Percentiles rank a stretch among this genome's conserved stretches.
These are phyloP conservation scores for Austroboletus eburneus DNA, from an alignment of 768 basidiomycete species.

Conservation along the genomic window DNA sequence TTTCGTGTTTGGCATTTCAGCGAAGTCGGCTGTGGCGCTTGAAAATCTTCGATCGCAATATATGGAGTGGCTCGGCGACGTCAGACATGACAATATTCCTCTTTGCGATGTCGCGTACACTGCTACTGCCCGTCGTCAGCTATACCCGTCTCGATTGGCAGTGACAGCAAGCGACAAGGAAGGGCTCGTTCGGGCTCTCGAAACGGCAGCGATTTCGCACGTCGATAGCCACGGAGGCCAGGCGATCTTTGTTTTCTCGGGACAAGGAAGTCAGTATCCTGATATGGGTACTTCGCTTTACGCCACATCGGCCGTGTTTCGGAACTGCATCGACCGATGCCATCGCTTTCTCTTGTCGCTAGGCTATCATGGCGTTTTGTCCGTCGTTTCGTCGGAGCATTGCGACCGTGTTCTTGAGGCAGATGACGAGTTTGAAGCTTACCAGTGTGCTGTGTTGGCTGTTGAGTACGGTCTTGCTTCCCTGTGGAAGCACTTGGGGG, in stretches of 20 bases:
- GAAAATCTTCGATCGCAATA: constrained; percentile 45
- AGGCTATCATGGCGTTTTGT: constrained; percentile 50
- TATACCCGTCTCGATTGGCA: constrained; percentile 50
- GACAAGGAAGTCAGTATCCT: constrained; percentile 65
- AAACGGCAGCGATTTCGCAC: constrained; percentile 31
- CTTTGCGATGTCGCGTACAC: constrained; percentile 63
- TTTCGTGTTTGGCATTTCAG: constrained; percentile 58
- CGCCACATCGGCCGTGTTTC: constrained; percentile 44
- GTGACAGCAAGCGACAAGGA: constrained; percentile 40
- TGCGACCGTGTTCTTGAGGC: constrained; percentile 17
- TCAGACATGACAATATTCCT: constrained; percentile 18
- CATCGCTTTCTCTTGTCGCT: constrained; percentile 43
- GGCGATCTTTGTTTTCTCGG: constrained; percentile 67
- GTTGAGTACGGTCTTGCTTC: constrained; percentile 59
- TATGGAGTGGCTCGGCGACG: constrained; percentile 43
- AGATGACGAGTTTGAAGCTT: constrained; percentile 41
- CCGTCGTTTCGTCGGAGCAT: constrained; percentile 35
- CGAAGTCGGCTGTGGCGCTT: constrained; percentile 47
- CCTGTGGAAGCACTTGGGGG: constrained; percentile 69
- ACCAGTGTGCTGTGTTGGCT: constrained; percentile 54
- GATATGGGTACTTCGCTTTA: constrained; percentile 65
- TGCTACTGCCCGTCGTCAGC: constrained; percentile 58
- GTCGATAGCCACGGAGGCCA: constrained; percentile 26
- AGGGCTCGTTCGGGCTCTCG: constrained; percentile 47
- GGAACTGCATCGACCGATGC: constrained; percentile 52